phyloP scores from a whole-genome alignment of 2,329 filamentous ascomycete genomes.

The Stagonosporopsis vannaccii region DNA sequence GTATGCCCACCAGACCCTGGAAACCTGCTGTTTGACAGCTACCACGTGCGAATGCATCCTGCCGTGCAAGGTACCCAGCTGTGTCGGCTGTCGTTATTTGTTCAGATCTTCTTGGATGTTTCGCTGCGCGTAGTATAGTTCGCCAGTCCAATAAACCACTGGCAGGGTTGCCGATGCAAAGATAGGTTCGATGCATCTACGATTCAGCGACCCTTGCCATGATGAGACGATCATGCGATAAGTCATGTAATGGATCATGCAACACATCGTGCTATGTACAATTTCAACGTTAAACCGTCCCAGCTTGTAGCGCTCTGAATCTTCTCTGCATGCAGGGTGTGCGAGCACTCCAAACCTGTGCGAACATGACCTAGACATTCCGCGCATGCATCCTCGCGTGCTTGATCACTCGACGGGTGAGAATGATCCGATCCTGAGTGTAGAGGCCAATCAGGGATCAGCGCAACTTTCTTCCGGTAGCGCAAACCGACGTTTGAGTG shows the following conservation, averaged over 20 bases:
- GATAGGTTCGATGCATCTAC: slow-evolving; percentile 1
- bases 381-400: not conserved
- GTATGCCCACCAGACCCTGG: slow-evolving; percentile 9
- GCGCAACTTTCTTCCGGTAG: slow-evolving; percentile 11
- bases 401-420: not conserved
- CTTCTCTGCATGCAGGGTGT: not conserved
- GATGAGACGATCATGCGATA: slow-evolving; percentile 15
- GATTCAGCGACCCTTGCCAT: slow-evolving; percentile 5
- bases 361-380: not conserved
- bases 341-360: not conserved
- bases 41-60: slow-evolving; percentile 5
- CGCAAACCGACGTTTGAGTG: not conserved
- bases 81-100: not conserved
- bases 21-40: slow-evolving; percentile 4
- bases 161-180: slow-evolving; percentile 8
- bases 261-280: slow-evolving; percentile 10
- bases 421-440: not conserved
- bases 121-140: not conserved
- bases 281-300: not conserved
- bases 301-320: not conserved
- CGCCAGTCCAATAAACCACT: slow-evolving; percentile 6
- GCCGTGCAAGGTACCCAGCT: not conserved
- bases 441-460: not conserved
- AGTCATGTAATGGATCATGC: slow-evolving; percentile 13
- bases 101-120: slow-evolving; percentile 1